A percentile compares a stretch with the other conserved stretches of the same genome.
phyloP scores from a whole-genome alignment of 2,329 filamentous ascomycete genomes.

The Pyrenochaeta sp. region DNA sequence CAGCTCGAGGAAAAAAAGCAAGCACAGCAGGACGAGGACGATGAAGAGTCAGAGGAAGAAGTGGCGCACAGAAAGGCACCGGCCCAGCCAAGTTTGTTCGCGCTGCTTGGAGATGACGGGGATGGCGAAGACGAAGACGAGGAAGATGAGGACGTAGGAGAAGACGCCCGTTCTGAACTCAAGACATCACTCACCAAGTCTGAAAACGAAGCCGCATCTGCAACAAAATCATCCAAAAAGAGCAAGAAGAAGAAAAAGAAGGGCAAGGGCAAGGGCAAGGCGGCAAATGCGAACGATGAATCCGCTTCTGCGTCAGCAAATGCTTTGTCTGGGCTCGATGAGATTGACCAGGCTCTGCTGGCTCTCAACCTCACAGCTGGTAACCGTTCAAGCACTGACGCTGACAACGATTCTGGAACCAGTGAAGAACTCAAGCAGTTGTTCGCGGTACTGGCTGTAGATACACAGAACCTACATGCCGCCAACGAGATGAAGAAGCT shows the following conservation, averaged over 20 bases:
- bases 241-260: slow-evolving; percentile 70
- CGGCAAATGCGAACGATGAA: slow-evolving; percentile 27
- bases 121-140: slow-evolving; percentile 49
- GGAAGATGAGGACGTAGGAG: slow-evolving; percentile 43
- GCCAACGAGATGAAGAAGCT: slow-evolving; percentile 88
- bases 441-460: slow-evolving; percentile 64
- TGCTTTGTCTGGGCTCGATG: slow-evolving; percentile 57
- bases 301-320: slow-evolving; percentile 27
- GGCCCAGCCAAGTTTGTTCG: slow-evolving; percentile 55
- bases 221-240: slow-evolving; percentile 48
- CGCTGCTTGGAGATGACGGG: slow-evolving; percentile 53
- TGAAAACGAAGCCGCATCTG: slow-evolving; percentile 25
- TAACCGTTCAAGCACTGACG: slow-evolving; percentile 21
- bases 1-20: slow-evolving; percentile 54
- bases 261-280: slow-evolving; percentile 60
- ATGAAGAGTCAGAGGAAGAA: slow-evolving; percentile 51
- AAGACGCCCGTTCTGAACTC: slow-evolving; percentile 43
- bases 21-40: slow-evolving; percentile 43
- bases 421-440: slow-evolving; percentile 57
- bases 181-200: slow-evolving; percentile 34
- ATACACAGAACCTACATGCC: slow-evolving; percentile 79
- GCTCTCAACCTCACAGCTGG: slow-evolving; percentile 57
- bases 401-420: slow-evolving; percentile 23
- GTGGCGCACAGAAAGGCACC: slow-evolving; percentile 31
- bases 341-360: slow-evolving; percentile 71